Evolutionary conservation across 495 filamentous ascomycete species (phyloP).

Genomic region (Acidiella bohemica): DNA sequence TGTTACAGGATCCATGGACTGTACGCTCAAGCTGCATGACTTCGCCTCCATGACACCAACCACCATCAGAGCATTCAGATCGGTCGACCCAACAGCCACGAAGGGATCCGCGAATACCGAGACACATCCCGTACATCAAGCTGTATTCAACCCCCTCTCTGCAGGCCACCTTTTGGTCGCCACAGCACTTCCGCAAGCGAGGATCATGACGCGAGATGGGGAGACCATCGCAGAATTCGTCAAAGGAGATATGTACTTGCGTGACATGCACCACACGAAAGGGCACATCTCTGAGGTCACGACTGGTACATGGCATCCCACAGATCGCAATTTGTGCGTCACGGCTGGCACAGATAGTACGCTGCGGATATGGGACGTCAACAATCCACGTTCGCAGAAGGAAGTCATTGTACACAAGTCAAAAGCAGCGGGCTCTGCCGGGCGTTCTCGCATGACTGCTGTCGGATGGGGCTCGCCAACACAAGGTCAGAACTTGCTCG

Average conservation of each 20-base stretch:
- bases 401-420: constrained; percentile 94
- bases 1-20: constrained; percentile 80
- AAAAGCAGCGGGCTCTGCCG: constrained; percentile 66
- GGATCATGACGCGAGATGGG: constrained; percentile 78
- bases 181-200: constrained; percentile 74
- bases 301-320: constrained; percentile 77
- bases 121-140: constrained; percentile 73
- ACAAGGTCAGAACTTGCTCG: constrained; percentile 67
- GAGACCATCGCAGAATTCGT: constrained; percentile 72
- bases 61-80: constrained; percentile 83
- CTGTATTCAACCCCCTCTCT: constrained; percentile 71
- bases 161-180: constrained; percentile 75
- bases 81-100: constrained; percentile 68
- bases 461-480: constrained; percentile 71
- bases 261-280: constrained; percentile 93
- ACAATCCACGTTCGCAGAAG: constrained; percentile 71
- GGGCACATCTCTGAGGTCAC: constrained; percentile 86
- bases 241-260: constrained; percentile 96
- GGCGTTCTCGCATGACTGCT: constrained; percentile 85
- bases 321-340: constrained; percentile 64
- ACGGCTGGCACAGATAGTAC: constrained; percentile 91
- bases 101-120: constrained; percentile 63
- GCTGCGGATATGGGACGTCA: constrained; percentile 90
- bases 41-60: constrained; percentile 92
- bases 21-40: constrained; percentile 83